Evolutionary conservation across 108 stramenopile genomes (phyloP), one percentile per base, ranked within the genome.

Genomic region (Fistulifera pelliculosa): DNA sequence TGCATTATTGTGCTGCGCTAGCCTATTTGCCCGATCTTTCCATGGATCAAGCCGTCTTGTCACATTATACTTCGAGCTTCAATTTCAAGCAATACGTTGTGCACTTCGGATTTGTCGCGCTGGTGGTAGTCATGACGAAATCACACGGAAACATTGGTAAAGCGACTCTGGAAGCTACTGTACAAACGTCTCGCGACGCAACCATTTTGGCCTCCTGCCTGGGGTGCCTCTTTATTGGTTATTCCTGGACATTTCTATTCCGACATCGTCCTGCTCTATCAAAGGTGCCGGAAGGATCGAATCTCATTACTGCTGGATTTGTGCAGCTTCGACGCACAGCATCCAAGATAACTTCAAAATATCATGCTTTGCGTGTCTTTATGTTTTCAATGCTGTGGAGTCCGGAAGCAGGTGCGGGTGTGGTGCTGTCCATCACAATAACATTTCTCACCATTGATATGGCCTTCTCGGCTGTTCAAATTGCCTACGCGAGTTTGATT

Each of bases 1-100:
- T 69, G 26, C 56, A 66, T 27, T 28, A 65, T 4, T 38, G 61
- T 17, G 40, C 54, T 16, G 44, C 52, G 5, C 73, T 50, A 56
- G 76, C 76, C 18, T 78, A 78, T 58, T 53, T 82, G 0, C 80
- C 82, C 0, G 87, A 88, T 43, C 68, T 88, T 41, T 76, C 72
- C 4, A 39, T 68, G 4, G 66, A 84, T 58, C 60, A 69, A 38
- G 65, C 70, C 27, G 56, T 57, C 11, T 38, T 81, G 48, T 52
- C 64, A 38, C 38, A 64, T 26, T 76, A 76, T 31, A 61, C 71
- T 26, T 45, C 65, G 13, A 53, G 44, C 16, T 73, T 73, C 26
- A 40, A 60, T 18, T 54, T 54, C 5, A 54, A 52, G 10, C 71
- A 73, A 40, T 73, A 73, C 41, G 53, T 52, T 65, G 26, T 60